Conservation (phyloP, 2,329 filamentous ascomycete species). For the Oidium heveae region DNA sequence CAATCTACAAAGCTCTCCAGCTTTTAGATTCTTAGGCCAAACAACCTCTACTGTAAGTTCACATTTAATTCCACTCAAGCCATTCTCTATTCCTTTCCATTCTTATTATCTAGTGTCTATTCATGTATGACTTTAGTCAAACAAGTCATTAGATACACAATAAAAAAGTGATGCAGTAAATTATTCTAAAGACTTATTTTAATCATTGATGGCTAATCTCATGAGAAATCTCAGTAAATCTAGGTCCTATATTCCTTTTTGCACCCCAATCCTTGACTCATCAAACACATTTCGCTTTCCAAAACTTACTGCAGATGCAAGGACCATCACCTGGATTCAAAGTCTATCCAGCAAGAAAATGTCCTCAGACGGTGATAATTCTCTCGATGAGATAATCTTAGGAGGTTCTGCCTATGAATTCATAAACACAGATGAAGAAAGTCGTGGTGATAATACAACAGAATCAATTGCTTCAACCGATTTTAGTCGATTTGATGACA, state of each 20-base stretch:
- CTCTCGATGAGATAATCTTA: constrained; percentile 11
- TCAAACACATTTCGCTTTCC: constrained; percentile 9
- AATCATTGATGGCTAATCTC: constrained; percentile 12
- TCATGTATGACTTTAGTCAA: too few species aligned
- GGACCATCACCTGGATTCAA: constrained; percentile 12
- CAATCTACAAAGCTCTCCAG: too few species aligned
- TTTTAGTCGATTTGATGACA: constrained; percentile 13
- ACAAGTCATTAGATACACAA: too few species aligned
- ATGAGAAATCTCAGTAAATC: constrained; percentile 10
- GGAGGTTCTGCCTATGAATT: constrained; percentile 14
- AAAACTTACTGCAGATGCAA: constrained; percentile 8
- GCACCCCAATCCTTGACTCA: constrained; percentile 3
- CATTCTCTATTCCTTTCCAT: too few species aligned
- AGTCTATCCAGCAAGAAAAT: constrained; percentile 9
- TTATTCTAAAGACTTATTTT: not conserved
- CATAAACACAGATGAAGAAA: constrained; percentile 14
- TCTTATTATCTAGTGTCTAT: too few species aligned
- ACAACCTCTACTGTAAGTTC: too few species aligned
- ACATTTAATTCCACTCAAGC: too few species aligned
- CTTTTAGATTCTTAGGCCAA: too few species aligned
- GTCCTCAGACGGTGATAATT: constrained; percentile 10
- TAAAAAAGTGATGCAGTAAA: too few species aligned
- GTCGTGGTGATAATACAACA: constrained; percentile 13
- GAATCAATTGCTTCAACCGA: constrained; percentile 15
- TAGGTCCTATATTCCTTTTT: not conserved